Base-by-base conservation (phyloP, 345 rosid species). In the Iberis pinnata region DNA sequence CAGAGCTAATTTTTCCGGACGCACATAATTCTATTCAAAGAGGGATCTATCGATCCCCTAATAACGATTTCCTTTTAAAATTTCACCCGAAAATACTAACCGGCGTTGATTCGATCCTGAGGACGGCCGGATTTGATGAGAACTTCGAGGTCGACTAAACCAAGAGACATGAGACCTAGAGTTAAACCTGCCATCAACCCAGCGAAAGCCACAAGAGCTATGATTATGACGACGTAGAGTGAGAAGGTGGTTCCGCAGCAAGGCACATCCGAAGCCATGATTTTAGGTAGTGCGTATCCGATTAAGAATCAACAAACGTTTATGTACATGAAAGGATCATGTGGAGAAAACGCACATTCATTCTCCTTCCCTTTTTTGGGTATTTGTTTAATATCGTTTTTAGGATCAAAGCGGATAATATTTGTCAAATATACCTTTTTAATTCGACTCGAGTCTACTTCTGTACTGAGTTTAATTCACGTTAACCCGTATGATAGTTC, bases 161-260 rank as follows among this genome's bases (percentile, higher is more conserved):
- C 95, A 3, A 87, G 75, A 47, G 98, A 90, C 96, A 90, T 87
- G 73, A 90, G 95, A 42, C 95, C 98, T 0, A 87, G 84, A 0
- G 98, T 90, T n/a, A 90, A 49, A 15, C 98, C 98, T 12, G 98
- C 92, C 96, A 90, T 87, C 41, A 90, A 63, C 0, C 96, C 98
- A 12, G 95, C 96, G 67, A 87, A 90, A 16, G 64, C 5, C 7
- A 90, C 98, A 14, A 87, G 70, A 12, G 82, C 88, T 22, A 75
- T 64, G 51, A 66, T 78, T 37, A 60, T 64, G 31, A 84, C 31
- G 19, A 90, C 32, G 65, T 46, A 72, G 15, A 84, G 12, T 29
- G 4, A 70, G 67, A 90, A 90, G 58, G 49, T 18, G 1, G 78
- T 43, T 48, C 69, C 77, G 40, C 95, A 90, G 59, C 89, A 79